phyloP scores from a whole-genome alignment of 148 eudicot species.

The Dysphania ambrosioides region DNA sequence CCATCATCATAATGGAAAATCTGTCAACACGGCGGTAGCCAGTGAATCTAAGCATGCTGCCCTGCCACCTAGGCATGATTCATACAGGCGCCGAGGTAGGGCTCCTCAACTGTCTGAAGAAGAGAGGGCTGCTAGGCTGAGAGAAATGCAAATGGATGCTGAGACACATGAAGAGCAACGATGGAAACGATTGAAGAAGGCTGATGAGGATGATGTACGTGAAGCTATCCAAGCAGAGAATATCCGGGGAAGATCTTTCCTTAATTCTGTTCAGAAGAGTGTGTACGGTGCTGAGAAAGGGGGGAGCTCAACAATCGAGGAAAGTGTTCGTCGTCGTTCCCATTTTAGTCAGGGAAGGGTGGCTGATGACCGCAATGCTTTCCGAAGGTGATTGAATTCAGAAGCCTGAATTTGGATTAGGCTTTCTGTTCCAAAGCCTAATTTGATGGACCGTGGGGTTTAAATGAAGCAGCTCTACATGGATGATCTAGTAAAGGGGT shows the following conservation, averaged over 20 bases:
- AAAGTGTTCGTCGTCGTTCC: slow-evolving; percentile 83
- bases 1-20: slow-evolving; percentile 27
- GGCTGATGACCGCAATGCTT: slow-evolving; percentile 72
- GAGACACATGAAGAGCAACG: slow-evolving; percentile 85
- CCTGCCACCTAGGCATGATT: slow-evolving; percentile 35
- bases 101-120: slow-evolving; percentile 71
- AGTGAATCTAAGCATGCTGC: slow-evolving; percentile 24
- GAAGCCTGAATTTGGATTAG: background rate
- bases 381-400: slow-evolving; percentile 46
- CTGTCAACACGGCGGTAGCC: slow-evolving; percentile 22
- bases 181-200: slow-evolving; percentile 85
- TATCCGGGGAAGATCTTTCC: slow-evolving; percentile 51
- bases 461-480: too few relatives aligned
- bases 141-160: slow-evolving; percentile 93
- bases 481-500: too few relatives aligned
- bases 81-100: slow-evolving; percentile 39
- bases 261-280: slow-evolving; percentile 69
- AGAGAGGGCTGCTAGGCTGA: slow-evolving; percentile 77
- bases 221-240: slow-evolving; percentile 44
- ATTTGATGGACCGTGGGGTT: too few relatives aligned
- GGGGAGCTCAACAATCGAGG: slow-evolving; percentile 84
- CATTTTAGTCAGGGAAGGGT: slow-evolving; percentile 77
- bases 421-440: too few relatives aligned
- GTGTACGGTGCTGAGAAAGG: slow-evolving; percentile 93
- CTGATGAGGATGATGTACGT: slow-evolving; percentile 72